Base-by-base conservation (phyloP, 208 protist genomes). In the Crithidia acanthocephali region DNA sequence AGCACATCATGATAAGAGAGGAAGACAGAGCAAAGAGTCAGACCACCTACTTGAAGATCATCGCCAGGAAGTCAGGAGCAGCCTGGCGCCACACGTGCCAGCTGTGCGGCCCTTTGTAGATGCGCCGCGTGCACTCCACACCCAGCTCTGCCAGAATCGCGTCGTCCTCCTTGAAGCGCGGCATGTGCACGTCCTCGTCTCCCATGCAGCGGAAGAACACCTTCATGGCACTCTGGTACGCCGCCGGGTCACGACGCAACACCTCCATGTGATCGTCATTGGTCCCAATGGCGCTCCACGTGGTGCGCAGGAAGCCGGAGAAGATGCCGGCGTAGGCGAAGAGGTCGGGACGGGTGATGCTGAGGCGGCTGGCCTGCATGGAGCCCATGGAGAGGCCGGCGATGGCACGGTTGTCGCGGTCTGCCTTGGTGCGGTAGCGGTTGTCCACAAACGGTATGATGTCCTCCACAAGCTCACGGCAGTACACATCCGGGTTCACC, bases 31-130 rank as follows among this genome's bases (percentile, higher is more conserved):
- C 48, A 58, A 58, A 22, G 20, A 33, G 37, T 2, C 2, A 6
- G 16, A 25, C 20, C 8, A 25, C n/a, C 27, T 37, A 58, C 37
- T 58, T 40, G 52, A 58, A 37, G 52, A 58, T 58, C 28, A 60
- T 57, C 0, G 77, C 50, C 16, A 79, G 50, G 37, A 83, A 83
- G 16, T 79, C 78, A 1, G 35, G 58, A 7, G 66, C 53, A 11
- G 73, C 73, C 30, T 72, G 53, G 48, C 73, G 73, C 68, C 78
- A 83, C 50, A 78, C 65, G 28, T 83, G 73, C 78, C 78, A 83
- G 55, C 62, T 75, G 63, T 83, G 72, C 37, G 35, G 65, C n/a
- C 73, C 72, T 2, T 50, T 15, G 48, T 83, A 83, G 32, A 83
- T 42, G 47, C 58, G 55, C 48, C 78, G 58, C 45, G 61, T 68